A percentile compares a stretch with the other conserved stretches of the same genome.
phyloP scores from a whole-genome alignment of 2,329 filamentous ascomycete genomes.

The Aspergillus sp. region DNA sequence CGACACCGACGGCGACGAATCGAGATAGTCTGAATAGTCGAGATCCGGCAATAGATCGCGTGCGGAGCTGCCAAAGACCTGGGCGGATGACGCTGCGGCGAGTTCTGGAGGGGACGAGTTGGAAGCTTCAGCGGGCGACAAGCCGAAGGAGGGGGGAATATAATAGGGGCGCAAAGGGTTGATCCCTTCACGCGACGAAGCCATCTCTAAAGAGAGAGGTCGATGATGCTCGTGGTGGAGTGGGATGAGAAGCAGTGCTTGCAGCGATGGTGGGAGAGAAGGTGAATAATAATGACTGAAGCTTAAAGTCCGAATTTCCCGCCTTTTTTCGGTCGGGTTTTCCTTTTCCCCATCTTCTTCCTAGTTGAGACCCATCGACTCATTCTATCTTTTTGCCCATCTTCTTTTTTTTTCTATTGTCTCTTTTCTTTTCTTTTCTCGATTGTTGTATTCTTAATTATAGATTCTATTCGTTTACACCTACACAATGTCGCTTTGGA shows the following conservation, averaged over 20 bases:
- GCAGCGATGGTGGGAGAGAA: conserved; percentile 1
- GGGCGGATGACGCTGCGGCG: conserved; percentile 38
- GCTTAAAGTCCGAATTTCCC: conserved; percentile 16
- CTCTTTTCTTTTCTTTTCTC: conserved; percentile 1
- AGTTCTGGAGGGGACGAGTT: conserved; percentile 23
- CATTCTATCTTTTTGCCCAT: conserved; percentile 1
- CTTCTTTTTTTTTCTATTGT: neutral
- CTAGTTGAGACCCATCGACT: neutral
- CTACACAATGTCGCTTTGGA: conserved; percentile 28
- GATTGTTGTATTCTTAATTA: neutral
- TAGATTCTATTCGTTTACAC: conserved; percentile 1
- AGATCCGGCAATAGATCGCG: conserved; percentile 85
- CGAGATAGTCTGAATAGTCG: conserved; percentile 86
- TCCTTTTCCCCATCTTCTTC: neutral
- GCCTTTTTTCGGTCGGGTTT: conserved; percentile 13
- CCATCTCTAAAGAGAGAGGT: conserved; percentile 30
- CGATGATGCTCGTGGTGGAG: neutral
- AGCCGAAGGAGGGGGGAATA: conserved; percentile 61
- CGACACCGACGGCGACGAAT: conserved; percentile 68
- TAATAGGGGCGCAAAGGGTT: conserved; percentile 60
- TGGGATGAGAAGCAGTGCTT: conserved; percentile 1
- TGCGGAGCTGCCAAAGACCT: conserved; percentile 58
- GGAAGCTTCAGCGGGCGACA: conserved; percentile 43
- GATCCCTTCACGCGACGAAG: conserved; percentile 46
- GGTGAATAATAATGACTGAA: neutral